These are phyloP conservation scores for Populus pruinosa DNA, from an alignment of 345 rosid species.

Conservation along the genomic window DNA sequence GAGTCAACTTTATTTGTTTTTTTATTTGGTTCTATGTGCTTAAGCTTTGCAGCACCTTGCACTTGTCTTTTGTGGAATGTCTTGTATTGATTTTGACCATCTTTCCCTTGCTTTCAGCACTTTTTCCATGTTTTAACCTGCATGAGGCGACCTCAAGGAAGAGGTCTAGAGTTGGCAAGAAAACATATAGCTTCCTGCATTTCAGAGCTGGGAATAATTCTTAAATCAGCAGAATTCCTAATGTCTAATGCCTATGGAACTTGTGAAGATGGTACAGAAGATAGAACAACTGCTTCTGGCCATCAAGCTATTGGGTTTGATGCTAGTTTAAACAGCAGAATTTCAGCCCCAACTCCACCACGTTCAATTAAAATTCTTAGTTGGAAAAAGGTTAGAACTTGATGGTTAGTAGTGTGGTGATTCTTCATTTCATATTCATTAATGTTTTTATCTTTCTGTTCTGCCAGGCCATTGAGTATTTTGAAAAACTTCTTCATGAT, in stretches of 20 bases:
- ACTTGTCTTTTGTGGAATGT: neutral
- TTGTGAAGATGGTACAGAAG: conserved; percentile 43
- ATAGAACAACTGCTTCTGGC: conserved; percentile 87
- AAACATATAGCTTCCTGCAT: conserved; percentile 79
- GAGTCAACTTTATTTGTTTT: neutral
- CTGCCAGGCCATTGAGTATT: conserved; percentile 80
- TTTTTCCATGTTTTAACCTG: conserved; percentile 76
- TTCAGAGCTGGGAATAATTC: conserved; percentile 69
- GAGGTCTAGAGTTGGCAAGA: conserved; percentile 87
- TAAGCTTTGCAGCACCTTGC: neutral
- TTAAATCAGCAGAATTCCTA: conserved; percentile 50
- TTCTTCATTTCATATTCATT: conserved; percentile 3
- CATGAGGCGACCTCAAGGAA: conserved; percentile 94
- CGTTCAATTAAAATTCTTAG: conserved; percentile 84
- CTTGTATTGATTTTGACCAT: conserved; percentile 16
- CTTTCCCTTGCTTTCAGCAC: conserved; percentile 57
- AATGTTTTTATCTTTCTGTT: conserved; percentile 24
- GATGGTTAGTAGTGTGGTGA: conserved; percentile 5
- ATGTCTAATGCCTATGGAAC: conserved; percentile 31
- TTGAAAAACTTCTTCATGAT: conserved; percentile 85
- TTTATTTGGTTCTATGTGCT: conserved; percentile 8
- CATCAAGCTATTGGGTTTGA: conserved; percentile 81
- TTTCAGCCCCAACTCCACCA: conserved; percentile 93
- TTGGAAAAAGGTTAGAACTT: conserved; percentile 67
- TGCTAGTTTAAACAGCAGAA: conserved; percentile 73